Evolutionary conservation across 495 filamentous ascomycete species (phyloP).

Genomic region (Durotheca rogersii): DNA sequence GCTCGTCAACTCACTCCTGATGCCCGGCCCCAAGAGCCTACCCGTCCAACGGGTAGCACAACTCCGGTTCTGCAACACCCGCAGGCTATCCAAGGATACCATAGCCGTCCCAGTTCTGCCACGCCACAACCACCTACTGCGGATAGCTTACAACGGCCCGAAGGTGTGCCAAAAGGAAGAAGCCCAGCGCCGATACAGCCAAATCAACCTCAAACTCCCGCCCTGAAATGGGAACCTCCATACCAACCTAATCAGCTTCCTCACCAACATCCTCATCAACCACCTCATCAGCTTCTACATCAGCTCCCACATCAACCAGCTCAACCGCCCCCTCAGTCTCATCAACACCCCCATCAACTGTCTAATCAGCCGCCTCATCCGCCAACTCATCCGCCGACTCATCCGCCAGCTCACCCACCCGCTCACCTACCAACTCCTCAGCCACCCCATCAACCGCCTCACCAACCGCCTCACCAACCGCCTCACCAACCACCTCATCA

Average conservation of each 20-base stretch:
- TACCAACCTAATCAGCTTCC: conserved; percentile 51
- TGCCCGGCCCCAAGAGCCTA: conserved; percentile 30
- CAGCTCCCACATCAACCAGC: conserved; percentile 29
- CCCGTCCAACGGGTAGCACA: conserved; percentile 27
- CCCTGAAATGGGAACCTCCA: conserved; percentile 52
- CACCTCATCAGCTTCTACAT: conserved; percentile 11
- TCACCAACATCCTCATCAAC: conserved; percentile 22
- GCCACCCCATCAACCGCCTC: conserved; percentile 24
- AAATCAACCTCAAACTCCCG: conserved; percentile 29
- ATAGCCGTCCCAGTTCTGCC: conserved; percentile 26
- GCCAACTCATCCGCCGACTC: conserved; percentile 29
- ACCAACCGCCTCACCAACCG: conserved; percentile 21
- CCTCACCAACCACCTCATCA: conserved; percentile 15
- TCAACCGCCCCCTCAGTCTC: conserved; percentile 14
- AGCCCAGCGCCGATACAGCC: conserved; percentile 31
- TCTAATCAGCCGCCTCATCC: conserved; percentile 23
- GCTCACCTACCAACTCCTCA: conserved; percentile 32
- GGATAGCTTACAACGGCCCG: conserved; percentile 38
- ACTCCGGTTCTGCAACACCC: conserved; percentile 46
- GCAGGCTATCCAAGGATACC: conserved; percentile 36
- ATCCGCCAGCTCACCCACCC: conserved; percentile 15
- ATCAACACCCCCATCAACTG: conserved; percentile 20
- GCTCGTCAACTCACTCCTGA: conserved; percentile 24
- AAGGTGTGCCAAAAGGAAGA: conserved; percentile 26
- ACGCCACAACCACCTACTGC: conserved; percentile 22